Conservation (phyloP, 2,329 filamentous ascomycete genomes). For the Cephalotrichum gorgonifer region DNA sequence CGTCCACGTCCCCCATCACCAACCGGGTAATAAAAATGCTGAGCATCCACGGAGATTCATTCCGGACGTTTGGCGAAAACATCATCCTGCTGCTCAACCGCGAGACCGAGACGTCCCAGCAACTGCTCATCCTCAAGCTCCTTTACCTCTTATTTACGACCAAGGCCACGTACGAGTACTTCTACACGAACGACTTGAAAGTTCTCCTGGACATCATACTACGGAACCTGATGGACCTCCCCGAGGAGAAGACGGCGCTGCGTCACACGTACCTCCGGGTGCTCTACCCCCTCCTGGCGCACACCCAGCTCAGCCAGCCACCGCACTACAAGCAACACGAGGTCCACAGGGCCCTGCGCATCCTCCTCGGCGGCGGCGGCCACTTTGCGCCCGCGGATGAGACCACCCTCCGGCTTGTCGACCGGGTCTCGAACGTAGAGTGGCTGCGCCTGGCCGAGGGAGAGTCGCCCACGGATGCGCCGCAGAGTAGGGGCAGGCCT, state of each 20-base stretch:
- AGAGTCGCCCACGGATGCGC: slow-evolving; percentile 3
- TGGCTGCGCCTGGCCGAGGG: slow-evolving; percentile 47
- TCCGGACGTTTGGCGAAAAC: slow-evolving; percentile 95
- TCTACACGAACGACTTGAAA: slow-evolving; percentile 93
- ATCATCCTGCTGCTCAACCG: slow-evolving; percentile 91
- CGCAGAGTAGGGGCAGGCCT: slow-evolving; percentile 34
- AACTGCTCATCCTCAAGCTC: slow-evolving; percentile 92
- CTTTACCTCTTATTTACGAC: slow-evolving; percentile 94
- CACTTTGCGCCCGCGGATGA: slow-evolving; percentile 77
- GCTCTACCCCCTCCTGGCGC: slow-evolving; percentile 76
- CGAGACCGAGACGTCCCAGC: slow-evolving; percentile 86
- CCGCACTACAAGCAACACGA: slow-evolving; percentile 90
- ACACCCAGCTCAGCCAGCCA: slow-evolving; percentile 79
- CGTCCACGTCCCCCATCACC: slow-evolving; percentile 50
- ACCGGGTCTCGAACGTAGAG: slow-evolving; percentile 61
- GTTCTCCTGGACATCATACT: slow-evolving; percentile 94
- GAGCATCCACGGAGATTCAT: slow-evolving; percentile 67
- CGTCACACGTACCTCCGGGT: slow-evolving; percentile 93
- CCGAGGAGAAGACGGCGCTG: slow-evolving; percentile 66
- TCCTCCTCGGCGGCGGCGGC: slow-evolving; percentile 57
- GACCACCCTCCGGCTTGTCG: slow-evolving; percentile 67
- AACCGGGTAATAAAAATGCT: slow-evolving; percentile 92
- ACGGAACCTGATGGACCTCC: slow-evolving; percentile 90
- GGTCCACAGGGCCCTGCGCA: slow-evolving; percentile 62
- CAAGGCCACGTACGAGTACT: slow-evolving; percentile 86